Base-by-base conservation (phyloP, 2,329 filamentous ascomycete species). In the Trichoderma breve region DNA sequence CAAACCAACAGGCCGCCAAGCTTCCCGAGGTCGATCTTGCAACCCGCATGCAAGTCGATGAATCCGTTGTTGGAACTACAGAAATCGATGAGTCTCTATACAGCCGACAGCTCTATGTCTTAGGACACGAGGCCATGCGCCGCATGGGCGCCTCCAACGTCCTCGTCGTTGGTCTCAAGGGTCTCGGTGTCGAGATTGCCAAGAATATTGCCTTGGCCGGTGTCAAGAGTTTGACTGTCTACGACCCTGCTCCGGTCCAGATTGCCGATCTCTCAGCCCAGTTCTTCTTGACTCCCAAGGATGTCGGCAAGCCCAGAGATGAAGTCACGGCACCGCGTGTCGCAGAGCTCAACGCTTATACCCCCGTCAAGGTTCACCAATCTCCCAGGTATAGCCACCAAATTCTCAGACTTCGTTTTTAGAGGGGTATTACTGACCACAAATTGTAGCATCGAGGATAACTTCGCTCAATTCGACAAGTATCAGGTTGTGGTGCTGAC, bases 121-220 rank as follows among this genome's bases (percentile, higher is more conserved):
- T 91, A 66, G 90, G 90, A 74, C 90, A 92, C 78, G 90, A 91
- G 82, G 96, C 96, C 76, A 99, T 99, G 96, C 98, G 97, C 88
- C 94, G 96, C 79, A 99, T 99, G 96, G 90, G 95, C 79, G 93
- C 94, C 74, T 98, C 96, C 70, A 97, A 98, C 80, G 89, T 99
- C 73, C 92, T 99, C 68, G 88, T 99, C 71, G 92, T 95, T 74
- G 96, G 96, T 75, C 86, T 98, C 76, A 95, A 96, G 82, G 96
- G 96, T 66, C 89, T 99, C 53, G 96, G 96, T 85, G 95, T 98
- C 71, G 96, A 99, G 84, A 96, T 99, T 78, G 95, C 96, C 79
- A 99, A 99, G 88, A 99, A 99, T 79, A 94, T 99, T 79, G 96
- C 96, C 73, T 91, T 99, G 77, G 96, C 96, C 77, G 96, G 96